phyloP scores from a whole-genome alignment of 2,329 filamentous ascomycete species.

The Cercospora sp. region DNA sequence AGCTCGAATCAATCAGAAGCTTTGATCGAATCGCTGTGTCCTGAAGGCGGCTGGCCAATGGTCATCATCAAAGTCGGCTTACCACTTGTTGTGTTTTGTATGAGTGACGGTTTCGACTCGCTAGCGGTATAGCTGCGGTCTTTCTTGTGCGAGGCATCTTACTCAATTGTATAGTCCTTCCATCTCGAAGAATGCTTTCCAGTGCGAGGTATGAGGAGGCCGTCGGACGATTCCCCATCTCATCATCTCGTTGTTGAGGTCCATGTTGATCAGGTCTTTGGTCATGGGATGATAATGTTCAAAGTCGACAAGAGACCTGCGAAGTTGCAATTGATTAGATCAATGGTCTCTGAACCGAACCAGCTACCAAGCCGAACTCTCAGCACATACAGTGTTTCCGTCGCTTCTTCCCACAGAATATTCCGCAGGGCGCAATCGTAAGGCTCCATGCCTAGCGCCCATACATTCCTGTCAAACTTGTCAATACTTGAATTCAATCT shows the following conservation, averaged over 20 bases:
- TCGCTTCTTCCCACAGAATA: constrained; percentile 33
- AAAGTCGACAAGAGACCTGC: constrained; percentile 36
- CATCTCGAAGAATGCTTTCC: constrained; percentile 24
- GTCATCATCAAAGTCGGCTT: neutral
- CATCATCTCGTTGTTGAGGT: constrained; percentile 30
- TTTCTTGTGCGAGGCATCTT: too few species aligned
- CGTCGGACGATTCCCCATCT: constrained; percentile 34
- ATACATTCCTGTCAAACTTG: constrained; percentile 24
- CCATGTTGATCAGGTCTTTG: constrained; percentile 32
- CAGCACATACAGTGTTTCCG: constrained; percentile 18
- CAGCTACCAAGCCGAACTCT: neutral
- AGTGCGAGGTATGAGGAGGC: constrained; percentile 28
- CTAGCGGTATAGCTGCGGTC: neutral
- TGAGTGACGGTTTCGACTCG: neutral
- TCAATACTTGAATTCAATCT: neutral
- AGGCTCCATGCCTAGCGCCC: constrained; percentile 33
- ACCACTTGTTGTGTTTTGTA: neutral
- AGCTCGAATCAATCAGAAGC: neutral
- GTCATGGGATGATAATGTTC: constrained; percentile 32
- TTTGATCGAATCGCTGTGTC: neutral
- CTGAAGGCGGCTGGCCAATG: neutral
- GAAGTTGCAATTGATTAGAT: neutral
- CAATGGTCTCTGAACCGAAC: neutral
- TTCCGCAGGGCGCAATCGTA: constrained; percentile 37
- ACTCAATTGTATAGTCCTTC: constrained; percentile 14